Evolutionary conservation across 352 stramenopile species (phyloP).

Genomic region (Pythium coloratum): DNA sequence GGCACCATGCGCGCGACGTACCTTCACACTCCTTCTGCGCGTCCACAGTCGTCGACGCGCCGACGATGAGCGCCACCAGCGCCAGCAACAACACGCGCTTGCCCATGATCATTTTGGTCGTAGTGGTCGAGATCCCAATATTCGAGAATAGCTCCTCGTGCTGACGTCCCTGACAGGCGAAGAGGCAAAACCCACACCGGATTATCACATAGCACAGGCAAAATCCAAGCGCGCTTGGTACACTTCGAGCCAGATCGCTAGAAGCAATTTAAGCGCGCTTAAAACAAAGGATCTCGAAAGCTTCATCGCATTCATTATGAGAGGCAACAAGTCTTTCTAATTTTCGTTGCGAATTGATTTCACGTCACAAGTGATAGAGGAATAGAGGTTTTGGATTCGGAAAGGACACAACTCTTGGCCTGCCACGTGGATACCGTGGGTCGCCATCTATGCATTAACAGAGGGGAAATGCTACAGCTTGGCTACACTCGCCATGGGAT

Average conservation of each 20-base stretch:
- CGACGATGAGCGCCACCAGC: slow-evolving; percentile 62
- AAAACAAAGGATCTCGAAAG: slow-evolving; percentile 6
- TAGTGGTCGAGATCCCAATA: slow-evolving; percentile 15
- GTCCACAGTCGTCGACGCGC: slow-evolving; percentile 34
- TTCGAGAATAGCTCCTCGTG: slow-evolving; percentile 30
- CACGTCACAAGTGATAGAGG: slow-evolving; percentile 7
- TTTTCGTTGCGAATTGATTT: not conserved
- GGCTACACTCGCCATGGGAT: slow-evolving; percentile 1
- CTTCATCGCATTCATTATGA: not conserved
- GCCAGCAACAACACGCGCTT: slow-evolving; percentile 66
- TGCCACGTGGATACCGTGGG: slow-evolving; percentile 37
- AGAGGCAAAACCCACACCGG: slow-evolving; percentile 1
- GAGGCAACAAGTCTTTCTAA: not conserved
- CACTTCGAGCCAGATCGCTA: not conserved
- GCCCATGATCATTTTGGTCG: slow-evolving; percentile 39
- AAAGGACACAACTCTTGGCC: slow-evolving; percentile 23
- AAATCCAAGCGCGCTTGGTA: slow-evolving; percentile 24
- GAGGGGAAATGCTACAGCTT: slow-evolving; percentile 21
- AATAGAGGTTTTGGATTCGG: slow-evolving; percentile 23
- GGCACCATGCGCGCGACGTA: slow-evolving; percentile 31
- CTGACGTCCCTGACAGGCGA: slow-evolving; percentile 21
- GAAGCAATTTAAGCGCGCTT: slow-evolving; percentile 21
- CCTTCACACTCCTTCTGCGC: slow-evolving; percentile 90
- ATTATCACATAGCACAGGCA: slow-evolving; percentile 25
- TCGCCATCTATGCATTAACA: slow-evolving; percentile 18